Evolutionary conservation across 257 asterid genomes (phyloP), one percentile per base, ranked within the genome.

Genomic region (Nicotiana knightiana): DNA sequence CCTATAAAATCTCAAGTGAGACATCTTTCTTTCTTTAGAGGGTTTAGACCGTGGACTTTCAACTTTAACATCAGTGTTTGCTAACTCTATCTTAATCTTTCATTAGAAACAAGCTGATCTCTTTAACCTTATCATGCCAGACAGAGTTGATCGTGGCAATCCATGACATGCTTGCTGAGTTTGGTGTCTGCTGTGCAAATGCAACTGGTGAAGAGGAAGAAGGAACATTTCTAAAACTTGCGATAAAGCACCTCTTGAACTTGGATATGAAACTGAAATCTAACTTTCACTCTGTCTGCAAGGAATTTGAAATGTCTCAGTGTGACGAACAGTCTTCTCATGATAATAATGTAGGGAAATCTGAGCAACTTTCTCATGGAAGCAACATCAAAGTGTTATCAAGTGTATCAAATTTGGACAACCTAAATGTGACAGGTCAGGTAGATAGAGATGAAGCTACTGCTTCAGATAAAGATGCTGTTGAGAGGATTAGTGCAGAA

Each of bases 81-180:
- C 12, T 21, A 61, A 21, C 32, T 61, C 24, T 70, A 39, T 21
- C 61, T 24, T 43, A 48, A 71, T 71, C 61, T 46, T 73, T 73
- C 63, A 73, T 51, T 73, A 48, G 43, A 73, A 73, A 51, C 37
- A 51, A 80, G 57, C 77, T 83, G 59, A 76, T 65, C 66, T 77
- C 77, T 62, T 84, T 82, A 75, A 73, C 80, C 61, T 63, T 77
- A 64, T 67, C 81, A 64, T 85, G 24, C 87, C 94, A 96, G 99
- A 88, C 87, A 59, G 98, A 96, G 84, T 89, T 96, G 90, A 85
- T 93, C 80, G 97, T 93, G 79, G 90, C 98, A 83, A 90, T 92
- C 86, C 98, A 96, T 88, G 97, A 94, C 87, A 90, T 94, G 98
- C 98, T 96, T 80, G 97, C 97, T 57, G 98, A 96, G 91, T 94